Conservation (phyloP, 257 asterid species). For the Solanum clarkiae region DNA sequence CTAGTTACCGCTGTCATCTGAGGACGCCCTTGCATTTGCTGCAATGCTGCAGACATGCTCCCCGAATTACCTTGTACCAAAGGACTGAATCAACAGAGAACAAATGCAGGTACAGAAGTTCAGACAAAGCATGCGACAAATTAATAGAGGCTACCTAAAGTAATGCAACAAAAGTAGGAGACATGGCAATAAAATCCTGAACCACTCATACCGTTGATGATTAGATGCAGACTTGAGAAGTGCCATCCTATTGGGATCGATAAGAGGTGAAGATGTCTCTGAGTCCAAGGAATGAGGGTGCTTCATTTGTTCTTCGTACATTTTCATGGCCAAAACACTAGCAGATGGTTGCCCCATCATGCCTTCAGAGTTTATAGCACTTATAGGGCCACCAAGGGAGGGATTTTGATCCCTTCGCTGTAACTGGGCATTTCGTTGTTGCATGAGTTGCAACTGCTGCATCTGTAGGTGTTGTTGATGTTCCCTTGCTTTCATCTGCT, state of each 20-base stretch:
- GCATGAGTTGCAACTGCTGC: slow-evolving; percentile 96
- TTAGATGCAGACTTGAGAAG: slow-evolving; percentile 81
- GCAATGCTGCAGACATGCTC: slow-evolving; percentile 86
- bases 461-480: slow-evolving; percentile 89
- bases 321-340: slow-evolving; percentile 85
- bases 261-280: slow-evolving; percentile 67
- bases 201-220: slow-evolving; percentile 71
- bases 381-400: slow-evolving; percentile 76
- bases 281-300: slow-evolving; percentile 89
- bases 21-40: slow-evolving; percentile 94
- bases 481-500: slow-evolving; percentile 89
- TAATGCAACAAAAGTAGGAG: not conserved
- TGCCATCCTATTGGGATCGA: slow-evolving; percentile 93
- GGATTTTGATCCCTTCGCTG: slow-evolving; percentile 95
- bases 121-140: not conserved
- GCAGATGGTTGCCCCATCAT: slow-evolving; percentile 96
- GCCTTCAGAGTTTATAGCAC: slow-evolving; percentile 68
- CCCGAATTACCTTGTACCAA: slow-evolving; percentile 82
- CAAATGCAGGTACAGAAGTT: not conserved
- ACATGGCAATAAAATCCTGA: not conserved
- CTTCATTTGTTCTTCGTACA: slow-evolving; percentile 93
- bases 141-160: not conserved
- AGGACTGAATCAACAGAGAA: slow-evolving; percentile 56
- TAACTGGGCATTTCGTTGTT: slow-evolving; percentile 82
- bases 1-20: slow-evolving; percentile 61